Percentiles rank a stretch among this genome's conserved stretches.
phyloP scores from a whole-genome alignment of 768 basidiomycete genomes.

The Jaapia argillacea region DNA sequence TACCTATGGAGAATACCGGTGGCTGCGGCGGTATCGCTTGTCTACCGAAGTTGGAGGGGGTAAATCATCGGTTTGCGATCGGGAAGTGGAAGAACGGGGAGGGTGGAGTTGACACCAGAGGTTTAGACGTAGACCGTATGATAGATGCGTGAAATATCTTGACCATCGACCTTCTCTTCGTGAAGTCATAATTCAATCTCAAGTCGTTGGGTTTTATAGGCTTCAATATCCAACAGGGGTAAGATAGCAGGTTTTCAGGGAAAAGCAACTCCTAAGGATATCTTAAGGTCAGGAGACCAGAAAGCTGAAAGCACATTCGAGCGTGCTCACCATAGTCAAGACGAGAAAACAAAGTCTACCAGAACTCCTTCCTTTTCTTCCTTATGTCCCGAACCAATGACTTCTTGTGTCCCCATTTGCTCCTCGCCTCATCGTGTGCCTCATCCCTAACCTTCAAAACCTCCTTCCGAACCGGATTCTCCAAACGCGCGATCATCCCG shows the following conservation, averaged over 20 bases:
- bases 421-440: slow-evolving; percentile 35
- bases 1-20: slow-evolving; percentile 69
- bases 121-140: slow-evolving; percentile 12
- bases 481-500: slow-evolving; percentile 50
- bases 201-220: too few relatives aligned
- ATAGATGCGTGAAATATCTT: slow-evolving; percentile 20
- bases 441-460: slow-evolving; percentile 33
- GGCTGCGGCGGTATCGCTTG: slow-evolving; percentile 76
- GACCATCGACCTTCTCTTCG: too few relatives aligned
- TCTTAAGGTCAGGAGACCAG: too few relatives aligned
- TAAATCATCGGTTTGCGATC: slow-evolving; percentile 85
- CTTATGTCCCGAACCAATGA: slow-evolving; percentile 49
- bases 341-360: slow-evolving; percentile 31
- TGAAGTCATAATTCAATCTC: too few relatives aligned
- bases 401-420: slow-evolving; percentile 66
- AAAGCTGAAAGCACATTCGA: too few relatives aligned
- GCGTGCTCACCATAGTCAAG: too few relatives aligned
- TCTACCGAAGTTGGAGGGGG: slow-evolving; percentile 70
- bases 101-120: slow-evolving; percentile 6
- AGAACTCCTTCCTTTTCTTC: slow-evolving; percentile 58
- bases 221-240: too few relatives aligned
- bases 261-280: too few relatives aligned
- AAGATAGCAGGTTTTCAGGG: too few relatives aligned
- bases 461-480: slow-evolving; percentile 34
- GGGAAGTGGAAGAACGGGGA: slow-evolving; percentile 45